Conservation (phyloP, 2,329 filamentous ascomycete genomes). For the Lachnellula arida region DNA sequence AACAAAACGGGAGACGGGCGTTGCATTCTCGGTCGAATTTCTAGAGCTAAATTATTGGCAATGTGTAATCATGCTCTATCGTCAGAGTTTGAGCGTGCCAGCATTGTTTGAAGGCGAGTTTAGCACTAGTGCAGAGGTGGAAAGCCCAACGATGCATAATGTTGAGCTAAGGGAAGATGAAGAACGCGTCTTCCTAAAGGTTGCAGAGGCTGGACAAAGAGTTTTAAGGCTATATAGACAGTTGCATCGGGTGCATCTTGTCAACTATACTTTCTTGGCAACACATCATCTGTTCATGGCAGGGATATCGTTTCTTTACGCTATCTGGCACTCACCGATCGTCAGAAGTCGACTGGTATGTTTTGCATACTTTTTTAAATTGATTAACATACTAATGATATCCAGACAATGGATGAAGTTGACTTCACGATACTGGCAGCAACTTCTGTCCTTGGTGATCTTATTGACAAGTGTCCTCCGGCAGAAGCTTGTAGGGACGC, state of each 20-base stretch:
- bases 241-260: conserved; percentile 78
- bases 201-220: conserved; percentile 90
- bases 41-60: conserved; percentile 97
- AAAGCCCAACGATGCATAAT: conserved; percentile 57
- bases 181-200: conserved; percentile 87
- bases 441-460: conserved; percentile 84
- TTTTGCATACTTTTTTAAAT: conserved; percentile 15
- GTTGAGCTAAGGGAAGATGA: conserved; percentile 73
- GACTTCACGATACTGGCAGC: conserved; percentile 93
- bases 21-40: conserved; percentile 85
- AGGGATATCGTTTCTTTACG: conserved; percentile 91
- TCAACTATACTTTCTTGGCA: conserved; percentile 93
- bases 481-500: conserved; percentile 93
- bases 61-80: conserved; percentile 90
- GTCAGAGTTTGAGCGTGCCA: conserved; percentile 84
- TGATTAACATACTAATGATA: conserved; percentile 21
- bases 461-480: conserved; percentile 91
- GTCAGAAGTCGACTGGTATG: conserved; percentile 81
- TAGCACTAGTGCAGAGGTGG: conserved; percentile 58
- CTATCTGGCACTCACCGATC: conserved; percentile 91
- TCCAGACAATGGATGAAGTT: conserved; percentile 83
- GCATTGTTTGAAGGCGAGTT: conserved; percentile 78
- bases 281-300: conserved; percentile 98
- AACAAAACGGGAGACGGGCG: conserved; percentile 71
- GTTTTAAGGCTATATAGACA: conserved; percentile 88